phyloP scores from a whole-genome alignment of 208 protist genomes.

The Wallacemonas sp. region DNA sequence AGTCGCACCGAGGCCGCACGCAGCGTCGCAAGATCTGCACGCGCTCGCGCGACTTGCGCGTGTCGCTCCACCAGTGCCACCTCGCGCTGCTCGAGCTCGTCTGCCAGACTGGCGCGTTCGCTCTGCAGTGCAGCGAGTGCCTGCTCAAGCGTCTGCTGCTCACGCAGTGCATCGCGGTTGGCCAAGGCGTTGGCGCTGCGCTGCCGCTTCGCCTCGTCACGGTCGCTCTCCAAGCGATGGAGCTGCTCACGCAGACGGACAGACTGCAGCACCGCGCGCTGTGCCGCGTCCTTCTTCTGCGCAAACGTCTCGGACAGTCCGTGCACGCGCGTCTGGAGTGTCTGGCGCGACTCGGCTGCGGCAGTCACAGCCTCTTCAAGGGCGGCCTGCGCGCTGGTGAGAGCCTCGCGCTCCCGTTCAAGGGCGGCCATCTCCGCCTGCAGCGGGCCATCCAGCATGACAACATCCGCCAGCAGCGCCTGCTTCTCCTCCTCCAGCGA shows the following conservation, averaged over 20 bases:
- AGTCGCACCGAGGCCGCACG: background rate
- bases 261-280: background rate
- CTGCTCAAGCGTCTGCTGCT: background rate
- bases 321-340: background rate
- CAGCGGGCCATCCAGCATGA: conserved; percentile 20
- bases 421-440: conserved; percentile 24
- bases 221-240: conserved; percentile 14
- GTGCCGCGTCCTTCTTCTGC: background rate
- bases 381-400: conserved; percentile 19
- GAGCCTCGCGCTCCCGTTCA: conserved; percentile 26
- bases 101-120: background rate
- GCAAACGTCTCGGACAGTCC: background rate
- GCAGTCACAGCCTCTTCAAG: conserved; percentile 11
- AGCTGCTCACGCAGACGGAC: conserved; percentile 10
- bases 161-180: background rate
- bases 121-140: background rate
- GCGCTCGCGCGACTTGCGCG: background rate
- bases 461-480: conserved; percentile 25
- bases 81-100: background rate
- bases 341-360: background rate
- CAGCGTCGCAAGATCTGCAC: background rate
- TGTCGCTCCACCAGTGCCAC: background rate
- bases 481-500: conserved; percentile 32
- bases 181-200: background rate
- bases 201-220: conserved; percentile 1